These are phyloP conservation scores for Myriosclerotinia curreyana DNA, from an alignment of 2,329 filamentous ascomycete genomes.

Conservation along the genomic window DNA sequence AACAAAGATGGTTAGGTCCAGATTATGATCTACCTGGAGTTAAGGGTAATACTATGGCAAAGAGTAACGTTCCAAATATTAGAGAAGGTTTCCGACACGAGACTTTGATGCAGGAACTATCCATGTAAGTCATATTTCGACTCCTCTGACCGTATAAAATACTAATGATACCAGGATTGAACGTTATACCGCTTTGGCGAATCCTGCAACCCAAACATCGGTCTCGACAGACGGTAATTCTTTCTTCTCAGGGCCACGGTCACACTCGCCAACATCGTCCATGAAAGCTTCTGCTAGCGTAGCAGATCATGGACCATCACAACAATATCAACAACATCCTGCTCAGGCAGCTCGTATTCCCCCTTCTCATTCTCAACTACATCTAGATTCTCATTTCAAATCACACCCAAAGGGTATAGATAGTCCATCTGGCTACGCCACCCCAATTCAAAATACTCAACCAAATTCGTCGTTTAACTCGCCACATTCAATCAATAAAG, in stretches of 20 bases:
- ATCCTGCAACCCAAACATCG: conserved; percentile 23
- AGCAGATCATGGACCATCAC: conserved; percentile 21
- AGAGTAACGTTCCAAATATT: conserved; percentile 94
- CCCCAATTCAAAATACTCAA: conserved; percentile 17
- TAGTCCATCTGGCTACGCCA: conserved; percentile 24
- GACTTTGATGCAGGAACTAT: conserved; percentile 77
- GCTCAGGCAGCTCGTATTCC: conserved; percentile 39
- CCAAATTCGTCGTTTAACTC: conserved; percentile 23
- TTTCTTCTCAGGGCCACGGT: conserved; percentile 32
- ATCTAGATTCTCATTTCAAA: conserved; percentile 26
- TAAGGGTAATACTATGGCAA: conserved; percentile 85
- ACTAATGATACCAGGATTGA: conserved; percentile 38
- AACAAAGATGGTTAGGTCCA: conserved; percentile 85
- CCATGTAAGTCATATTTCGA: conserved; percentile 62
- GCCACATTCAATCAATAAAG: conserved; percentile 28
- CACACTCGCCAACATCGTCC: conserved; percentile 39
- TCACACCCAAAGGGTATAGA: conserved; percentile 25
- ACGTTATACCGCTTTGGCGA: conserved; percentile 36
- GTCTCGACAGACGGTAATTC: conserved; percentile 32
- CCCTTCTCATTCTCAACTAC: conserved; percentile 31
- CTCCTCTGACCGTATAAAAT: neutral
- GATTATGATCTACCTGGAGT: conserved; percentile 76
- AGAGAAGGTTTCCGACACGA: conserved; percentile 86
- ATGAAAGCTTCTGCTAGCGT: conserved; percentile 34
- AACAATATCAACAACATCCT: conserved; percentile 37